A percentile compares a stretch with the other conserved stretches of the same genome.
Evolutionary conservation across 2,329 filamentous ascomycete genomes (phyloP).

Genomic region (Ceratocystis papillata): DNA sequence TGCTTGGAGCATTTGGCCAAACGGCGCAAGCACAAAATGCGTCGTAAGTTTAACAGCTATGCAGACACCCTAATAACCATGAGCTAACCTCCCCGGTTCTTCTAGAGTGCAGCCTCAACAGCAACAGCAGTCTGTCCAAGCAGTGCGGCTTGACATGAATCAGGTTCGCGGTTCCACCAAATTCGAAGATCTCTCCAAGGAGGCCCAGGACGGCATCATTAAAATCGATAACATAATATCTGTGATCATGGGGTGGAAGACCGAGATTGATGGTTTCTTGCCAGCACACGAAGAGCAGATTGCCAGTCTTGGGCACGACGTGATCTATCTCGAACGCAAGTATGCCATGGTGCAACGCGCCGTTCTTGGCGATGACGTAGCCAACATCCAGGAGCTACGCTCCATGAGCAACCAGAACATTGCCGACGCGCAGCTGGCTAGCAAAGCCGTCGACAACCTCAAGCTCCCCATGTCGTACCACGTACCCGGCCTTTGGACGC

Average conservation of each 20-base stretch:
- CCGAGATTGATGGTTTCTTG: slow-evolving; percentile 61
- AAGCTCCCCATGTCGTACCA: slow-evolving; percentile 54
- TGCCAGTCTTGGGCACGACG: slow-evolving; percentile 38
- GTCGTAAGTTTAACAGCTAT: not conserved
- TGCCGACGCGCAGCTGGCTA: slow-evolving; percentile 58
- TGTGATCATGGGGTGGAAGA: slow-evolving; percentile 64
- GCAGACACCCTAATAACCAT: slow-evolving; percentile 1
- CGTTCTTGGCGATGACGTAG: slow-evolving; percentile 44
- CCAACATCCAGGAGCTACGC: slow-evolving; percentile 54
- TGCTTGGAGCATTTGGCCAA: slow-evolving; percentile 17
- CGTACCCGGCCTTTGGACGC: slow-evolving; percentile 36
- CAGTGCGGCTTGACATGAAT: slow-evolving; percentile 66
- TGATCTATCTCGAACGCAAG: slow-evolving; percentile 42
- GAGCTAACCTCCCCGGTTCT: not conserved
- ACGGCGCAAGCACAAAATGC: slow-evolving; percentile 6
- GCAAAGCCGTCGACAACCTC: slow-evolving; percentile 64
- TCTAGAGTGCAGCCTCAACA: slow-evolving; percentile 18
- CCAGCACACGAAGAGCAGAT: slow-evolving; percentile 44
- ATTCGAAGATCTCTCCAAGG: slow-evolving; percentile 78
- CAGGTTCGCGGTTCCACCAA: slow-evolving; percentile 79
- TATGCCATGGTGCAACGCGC: slow-evolving; percentile 38
- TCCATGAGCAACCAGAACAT: slow-evolving; percentile 50
- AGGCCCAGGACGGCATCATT: slow-evolving; percentile 68
- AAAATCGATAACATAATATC: slow-evolving; percentile 70
- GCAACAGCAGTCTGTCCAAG: slow-evolving; percentile 50